Percentiles rank a stretch among this genome's conserved stretches.
Conservation (phyloP, 2,329 filamentous ascomycete genomes). For the Monosporascus sp. region DNA sequence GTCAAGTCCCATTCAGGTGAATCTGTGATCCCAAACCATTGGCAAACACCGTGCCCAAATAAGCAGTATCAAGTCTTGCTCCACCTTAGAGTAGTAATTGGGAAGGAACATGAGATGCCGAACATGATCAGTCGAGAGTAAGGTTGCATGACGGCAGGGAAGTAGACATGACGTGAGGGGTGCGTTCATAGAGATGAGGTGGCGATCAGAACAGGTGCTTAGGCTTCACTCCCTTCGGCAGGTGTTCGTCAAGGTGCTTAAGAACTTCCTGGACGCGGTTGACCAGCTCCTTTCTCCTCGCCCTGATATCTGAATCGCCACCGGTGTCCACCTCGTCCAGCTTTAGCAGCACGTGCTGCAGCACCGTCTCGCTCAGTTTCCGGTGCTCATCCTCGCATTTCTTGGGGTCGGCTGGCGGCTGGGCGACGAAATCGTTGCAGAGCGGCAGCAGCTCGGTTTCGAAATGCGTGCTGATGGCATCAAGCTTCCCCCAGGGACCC, state of each 20-base stretch:
- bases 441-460: conserved; percentile 59
- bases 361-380: conserved; percentile 67
- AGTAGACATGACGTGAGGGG: neutral
- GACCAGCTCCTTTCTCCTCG: conserved; percentile 67
- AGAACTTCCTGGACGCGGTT: conserved; percentile 63
- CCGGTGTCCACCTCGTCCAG: conserved; percentile 71
- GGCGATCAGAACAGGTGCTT: neutral
- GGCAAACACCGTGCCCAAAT: neutral
- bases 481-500: conserved; percentile 56
- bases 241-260: conserved; percentile 53
- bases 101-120: too few relatives aligned
- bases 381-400: conserved; percentile 71
- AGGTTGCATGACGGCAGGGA: neutral
- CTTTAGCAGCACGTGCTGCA: conserved; percentile 73
- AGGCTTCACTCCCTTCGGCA: conserved; percentile 14
- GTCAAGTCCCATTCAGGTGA: neutral
- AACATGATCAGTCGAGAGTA: too few relatives aligned
- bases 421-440: conserved; percentile 55
- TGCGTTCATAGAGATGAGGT: neutral
- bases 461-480: conserved; percentile 62
- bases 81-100: too few relatives aligned
- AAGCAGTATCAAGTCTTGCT: neutral
- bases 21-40: neutral
- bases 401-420: conserved; percentile 60
- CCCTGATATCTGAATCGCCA: conserved; percentile 59